These are phyloP conservation scores for Cytidiella melzeri DNA, from an alignment of 768 basidiomycete species.

Conservation along the genomic window DNA sequence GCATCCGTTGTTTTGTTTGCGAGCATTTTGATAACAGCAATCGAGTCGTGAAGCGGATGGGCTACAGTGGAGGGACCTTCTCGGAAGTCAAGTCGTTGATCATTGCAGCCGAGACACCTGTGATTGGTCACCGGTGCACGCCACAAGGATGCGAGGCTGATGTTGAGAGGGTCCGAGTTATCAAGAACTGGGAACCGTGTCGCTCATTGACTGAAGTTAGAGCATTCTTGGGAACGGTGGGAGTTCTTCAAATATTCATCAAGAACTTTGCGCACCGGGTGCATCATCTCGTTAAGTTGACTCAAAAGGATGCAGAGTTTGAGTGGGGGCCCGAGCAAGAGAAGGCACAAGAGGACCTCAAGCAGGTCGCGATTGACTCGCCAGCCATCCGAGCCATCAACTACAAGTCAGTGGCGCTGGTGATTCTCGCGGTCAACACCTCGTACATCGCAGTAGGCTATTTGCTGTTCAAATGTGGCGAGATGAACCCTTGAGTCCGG, in stretches of 20 bases:
- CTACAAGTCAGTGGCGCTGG: conserved; percentile 20
- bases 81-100: conserved; percentile 7
- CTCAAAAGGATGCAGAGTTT: conserved; percentile 25
- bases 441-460: conserved; percentile 30
- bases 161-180: conserved; percentile 8
- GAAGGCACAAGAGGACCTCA: no score
- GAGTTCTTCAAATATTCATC: no score
- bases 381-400: conserved; percentile 29
- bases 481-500: no score
- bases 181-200: conserved; percentile 9
- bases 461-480: conserved; percentile 29
- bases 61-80: conserved; percentile 12
- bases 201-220: conserved; percentile 12
- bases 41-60: conserved; percentile 14
- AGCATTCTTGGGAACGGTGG: conserved; percentile 18
- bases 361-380: conserved; percentile 18
- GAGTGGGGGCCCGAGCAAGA: conserved; percentile 26
- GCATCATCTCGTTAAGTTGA: no score
- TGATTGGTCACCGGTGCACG: conserved; percentile 10
- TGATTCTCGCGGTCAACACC: conserved; percentile 34
- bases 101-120: conserved; percentile 1
- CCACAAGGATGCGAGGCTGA: conserved; percentile 12
- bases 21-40: conserved; percentile 17
- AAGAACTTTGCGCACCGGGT: no score
- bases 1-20: conserved; percentile 18